Evolutionary conservation across 768 basidiomycete species (phyloP), one percentile per base, ranked within the genome.

Genomic region (Boletus barrowsii): DNA sequence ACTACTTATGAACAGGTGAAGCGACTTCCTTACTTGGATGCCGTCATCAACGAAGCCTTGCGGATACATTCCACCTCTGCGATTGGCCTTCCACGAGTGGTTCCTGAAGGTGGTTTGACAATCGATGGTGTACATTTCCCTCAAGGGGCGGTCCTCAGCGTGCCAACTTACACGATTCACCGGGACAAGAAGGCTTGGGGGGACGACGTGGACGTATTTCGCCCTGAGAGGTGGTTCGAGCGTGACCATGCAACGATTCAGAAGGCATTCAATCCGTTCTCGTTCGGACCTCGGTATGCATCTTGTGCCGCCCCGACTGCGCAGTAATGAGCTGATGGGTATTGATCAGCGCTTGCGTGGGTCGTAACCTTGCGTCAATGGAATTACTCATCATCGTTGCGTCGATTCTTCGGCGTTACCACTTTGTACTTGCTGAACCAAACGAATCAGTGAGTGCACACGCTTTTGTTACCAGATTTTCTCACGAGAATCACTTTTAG

Each of bases 161-260:
- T 92, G 4, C 91, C 93, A 22, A 87, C 83, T 45, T 94, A 86
- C 69, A 83, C 90, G 3, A 87, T 94, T 47, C 92, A 96, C 66
- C 84, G 90, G 26, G 82, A 91, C 63, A 62, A 68, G 40, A 62
- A 56, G 1, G 77, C 86, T 1, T 95, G 93, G 93, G 93, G 93
- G 7, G 77, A 80, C 6, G 92, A 95, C 63, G 75, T 80, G 26
- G 85, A 88, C 39, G 79, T 61, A 7, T 95, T 79, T 75, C 73
- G 90, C 35, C 93, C 92, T 0, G 93, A 95, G 62, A 76, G 93
- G 29, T 96, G 90, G 90, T 83, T 93, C 57, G 90, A 90, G 63
- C 72, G 77, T 42, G 83, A 89, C 63, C 70, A 79, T 57, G 77
- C 75, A 17, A 71, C 70, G 29, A 82, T 88, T 11, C 81, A 87